A percentile compares a stretch with the other conserved stretches of the same genome.
These are phyloP conservation scores for Parsonsia alboflavescens DNA, from an alignment of 257 asterid species.

Conservation along the genomic window DNA sequence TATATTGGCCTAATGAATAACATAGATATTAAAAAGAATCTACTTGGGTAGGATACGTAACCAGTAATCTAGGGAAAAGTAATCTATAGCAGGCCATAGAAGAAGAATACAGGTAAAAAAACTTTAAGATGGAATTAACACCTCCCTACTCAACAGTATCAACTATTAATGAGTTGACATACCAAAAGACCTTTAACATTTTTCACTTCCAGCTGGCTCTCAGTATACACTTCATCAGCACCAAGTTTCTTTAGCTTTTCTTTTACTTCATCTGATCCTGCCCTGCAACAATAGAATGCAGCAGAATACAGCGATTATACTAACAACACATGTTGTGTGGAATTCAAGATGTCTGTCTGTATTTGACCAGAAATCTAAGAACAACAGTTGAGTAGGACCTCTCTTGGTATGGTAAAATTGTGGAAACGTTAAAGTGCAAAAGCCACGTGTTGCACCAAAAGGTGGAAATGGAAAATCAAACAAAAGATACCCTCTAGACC, in stretches of 20 bases:
- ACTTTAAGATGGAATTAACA: not conserved
- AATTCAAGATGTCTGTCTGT: not conserved
- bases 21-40: slow-evolving; percentile 6
- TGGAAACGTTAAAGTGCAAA: not conserved
- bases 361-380: not conserved
- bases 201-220: slow-evolving; percentile 77
- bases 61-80: not conserved
- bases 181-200: slow-evolving; percentile 79
- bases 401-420: not conserved
- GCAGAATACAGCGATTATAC: not conserved
- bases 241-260: slow-evolving; percentile 77
- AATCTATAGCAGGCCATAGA: not conserved
- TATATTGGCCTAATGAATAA: slow-evolving; percentile 46
- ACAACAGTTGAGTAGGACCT: not conserved
- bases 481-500: not conserved
- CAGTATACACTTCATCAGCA: slow-evolving; percentile 79
- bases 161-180: slow-evolving; percentile 20
- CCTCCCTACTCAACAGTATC: not conserved
- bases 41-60: not conserved
- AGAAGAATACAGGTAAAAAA: not conserved
- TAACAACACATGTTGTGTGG: not conserved
- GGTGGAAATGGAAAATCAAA: too few relatives aligned
- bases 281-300: slow-evolving; percentile 42
- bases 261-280: slow-evolving; percentile 81
- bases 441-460: not conserved